phyloP scores from a whole-genome alignment of 768 basidiomycete genomes.

The Amanita phalloides region DNA sequence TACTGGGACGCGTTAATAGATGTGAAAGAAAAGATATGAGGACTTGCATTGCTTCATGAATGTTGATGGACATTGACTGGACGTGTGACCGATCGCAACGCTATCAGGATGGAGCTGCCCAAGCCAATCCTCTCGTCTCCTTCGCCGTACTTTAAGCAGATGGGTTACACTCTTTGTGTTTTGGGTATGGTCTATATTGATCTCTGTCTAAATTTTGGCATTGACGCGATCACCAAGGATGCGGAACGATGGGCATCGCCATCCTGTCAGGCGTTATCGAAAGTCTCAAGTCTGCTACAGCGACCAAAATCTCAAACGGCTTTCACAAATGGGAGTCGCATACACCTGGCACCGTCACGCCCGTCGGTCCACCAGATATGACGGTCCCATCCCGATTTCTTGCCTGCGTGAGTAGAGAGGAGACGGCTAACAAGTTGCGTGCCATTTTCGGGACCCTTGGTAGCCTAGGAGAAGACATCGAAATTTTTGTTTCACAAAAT shows the following conservation, averaged over 20 bases:
- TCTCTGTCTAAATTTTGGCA: constrained; percentile 4
- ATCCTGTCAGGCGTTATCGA: constrained; percentile 87
- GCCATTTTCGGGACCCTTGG: constrained; percentile 50
- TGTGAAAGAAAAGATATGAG: not conserved
- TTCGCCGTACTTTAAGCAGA: constrained; percentile 14
- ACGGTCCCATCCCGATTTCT: constrained; percentile 71
- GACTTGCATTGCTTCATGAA: constrained; percentile 37
- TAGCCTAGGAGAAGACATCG: constrained; percentile 50
- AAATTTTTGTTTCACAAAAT: constrained; percentile 64
- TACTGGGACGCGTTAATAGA: constrained; percentile 24
- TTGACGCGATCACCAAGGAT: constrained; percentile 44
- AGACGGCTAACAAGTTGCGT: constrained; percentile 59
- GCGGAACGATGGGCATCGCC: constrained; percentile 97
- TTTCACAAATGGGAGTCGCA: constrained; percentile 53
- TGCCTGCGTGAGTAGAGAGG: constrained; percentile 76
- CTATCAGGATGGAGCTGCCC: not conserved
- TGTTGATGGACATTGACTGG: constrained; percentile 26
- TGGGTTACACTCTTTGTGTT: constrained; percentile 92
- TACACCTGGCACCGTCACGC: constrained; percentile 67
- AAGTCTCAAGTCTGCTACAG: constrained; percentile 48
- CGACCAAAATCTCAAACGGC: constrained; percentile 12
- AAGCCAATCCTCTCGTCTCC: not conserved
- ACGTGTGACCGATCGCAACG: not conserved
- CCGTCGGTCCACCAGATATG: constrained; percentile 50
- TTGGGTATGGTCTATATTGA: constrained; percentile 40